phyloP scores from a whole-genome alignment of 805 yeast species.

The Metschnikowia anglica region DNA sequence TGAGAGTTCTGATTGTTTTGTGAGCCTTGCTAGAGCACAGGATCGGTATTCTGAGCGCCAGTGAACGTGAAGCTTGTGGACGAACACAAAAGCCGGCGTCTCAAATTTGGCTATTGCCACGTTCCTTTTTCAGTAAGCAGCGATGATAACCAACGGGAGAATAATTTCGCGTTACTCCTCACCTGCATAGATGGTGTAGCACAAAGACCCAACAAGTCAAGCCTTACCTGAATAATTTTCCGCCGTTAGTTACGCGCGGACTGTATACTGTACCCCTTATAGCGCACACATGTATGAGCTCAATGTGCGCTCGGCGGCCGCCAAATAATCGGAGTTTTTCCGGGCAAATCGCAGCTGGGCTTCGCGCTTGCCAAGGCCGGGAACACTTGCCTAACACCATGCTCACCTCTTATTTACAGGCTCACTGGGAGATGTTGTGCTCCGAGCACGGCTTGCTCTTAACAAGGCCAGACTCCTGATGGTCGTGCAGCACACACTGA shows the following conservation, averaged over 20 bases:
- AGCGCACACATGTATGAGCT: conserved; percentile 7
- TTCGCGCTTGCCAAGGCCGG: conserved; percentile 4
- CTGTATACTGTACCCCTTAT: conserved; percentile 2
- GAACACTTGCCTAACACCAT: background rate
- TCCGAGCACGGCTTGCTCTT: conserved; percentile 8
- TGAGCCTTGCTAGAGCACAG: too few species aligned
- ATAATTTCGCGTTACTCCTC: conserved; percentile 6
- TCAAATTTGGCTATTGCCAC: too few species aligned
- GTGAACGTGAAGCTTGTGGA: too few species aligned
- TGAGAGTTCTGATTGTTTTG: too few species aligned
- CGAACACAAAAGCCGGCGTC: too few species aligned
- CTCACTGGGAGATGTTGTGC: background rate
- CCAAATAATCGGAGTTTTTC: conserved; percentile 9
- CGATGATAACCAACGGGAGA: too few species aligned
- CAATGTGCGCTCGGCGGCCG: conserved; percentile 6
- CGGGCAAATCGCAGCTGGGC: conserved; percentile 2
- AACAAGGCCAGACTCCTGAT: background rate
- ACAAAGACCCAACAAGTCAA: conserved; percentile 10
- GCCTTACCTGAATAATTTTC: background rate
- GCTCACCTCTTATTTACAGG: background rate
- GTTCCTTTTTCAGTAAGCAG: too few species aligned
- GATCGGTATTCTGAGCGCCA: too few species aligned
- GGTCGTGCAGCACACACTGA: too few species aligned
- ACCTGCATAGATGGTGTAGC: conserved; percentile 8
- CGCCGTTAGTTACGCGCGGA: too few species aligned